A percentile compares a stretch with the other conserved stretches of the same genome.
phyloP scores from a whole-genome alignment of 2,329 filamentous ascomycete genomes.

The Colletotrichum gloeosporioides region DNA sequence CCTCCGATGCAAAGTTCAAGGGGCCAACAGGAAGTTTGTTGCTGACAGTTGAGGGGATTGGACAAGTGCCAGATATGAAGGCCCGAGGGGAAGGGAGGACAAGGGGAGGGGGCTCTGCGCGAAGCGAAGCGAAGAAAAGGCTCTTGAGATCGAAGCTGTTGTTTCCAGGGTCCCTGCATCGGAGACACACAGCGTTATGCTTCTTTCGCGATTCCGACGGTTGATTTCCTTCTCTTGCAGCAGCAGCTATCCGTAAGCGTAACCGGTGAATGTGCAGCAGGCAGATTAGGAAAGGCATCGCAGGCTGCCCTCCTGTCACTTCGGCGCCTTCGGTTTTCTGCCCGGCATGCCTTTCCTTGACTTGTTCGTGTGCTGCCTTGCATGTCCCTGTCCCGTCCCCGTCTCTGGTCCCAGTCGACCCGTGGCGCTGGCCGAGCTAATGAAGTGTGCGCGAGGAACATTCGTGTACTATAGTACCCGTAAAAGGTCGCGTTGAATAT shows the following conservation, averaged over 20 bases:
- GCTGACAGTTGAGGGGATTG: background rate
- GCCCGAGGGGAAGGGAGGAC: background rate
- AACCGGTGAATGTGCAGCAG: background rate
- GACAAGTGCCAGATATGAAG: background rate
- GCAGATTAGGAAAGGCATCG: background rate
- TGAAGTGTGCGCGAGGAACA: background rate
- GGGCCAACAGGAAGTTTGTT: background rate
- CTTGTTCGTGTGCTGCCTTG: background rate
- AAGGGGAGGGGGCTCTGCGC: background rate
- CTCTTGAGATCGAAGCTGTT: background rate
- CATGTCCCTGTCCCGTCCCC: background rate
- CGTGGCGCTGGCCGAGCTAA: conserved; percentile 14
- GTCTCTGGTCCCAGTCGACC: background rate
- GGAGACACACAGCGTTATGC: background rate
- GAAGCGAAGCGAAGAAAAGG: conserved; percentile 7
- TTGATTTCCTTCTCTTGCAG: background rate
- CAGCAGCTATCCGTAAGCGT: background rate
- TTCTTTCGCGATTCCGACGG: background rate
- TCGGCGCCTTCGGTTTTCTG: background rate
- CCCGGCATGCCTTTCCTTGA: background rate
- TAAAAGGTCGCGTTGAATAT: background rate
- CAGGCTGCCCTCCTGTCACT: background rate
- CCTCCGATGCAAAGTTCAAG: background rate
- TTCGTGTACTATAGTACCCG: background rate
- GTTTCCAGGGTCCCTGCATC: conserved; percentile 8